phyloP scores from a whole-genome alignment of 768 basidiomycete genomes.

The Chiua virens region DNA sequence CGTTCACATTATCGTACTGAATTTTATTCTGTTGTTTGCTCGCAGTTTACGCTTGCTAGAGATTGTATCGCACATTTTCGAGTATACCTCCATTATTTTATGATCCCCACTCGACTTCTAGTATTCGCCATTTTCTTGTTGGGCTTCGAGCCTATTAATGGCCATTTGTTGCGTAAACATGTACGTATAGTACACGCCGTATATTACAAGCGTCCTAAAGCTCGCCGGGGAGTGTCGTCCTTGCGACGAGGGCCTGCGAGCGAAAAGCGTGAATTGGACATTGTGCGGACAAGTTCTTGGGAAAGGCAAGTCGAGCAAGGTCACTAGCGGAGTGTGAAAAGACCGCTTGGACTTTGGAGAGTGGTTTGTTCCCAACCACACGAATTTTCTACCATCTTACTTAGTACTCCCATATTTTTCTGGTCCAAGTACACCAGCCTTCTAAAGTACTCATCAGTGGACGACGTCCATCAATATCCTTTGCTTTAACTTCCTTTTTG shows the following conservation, averaged over 20 bases:
- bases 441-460: slow-evolving; percentile 34
- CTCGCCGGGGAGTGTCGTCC: too few species aligned
- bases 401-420: slow-evolving; percentile 38
- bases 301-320: slow-evolving; percentile 20
- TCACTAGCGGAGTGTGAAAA: slow-evolving; percentile 36
- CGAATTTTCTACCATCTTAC: slow-evolving; percentile 36
- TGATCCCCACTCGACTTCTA: slow-evolving; percentile 24
- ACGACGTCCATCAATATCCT: slow-evolving; percentile 33
- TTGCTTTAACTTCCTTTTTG: slow-evolving; percentile 11
- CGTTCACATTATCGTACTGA: background rate
- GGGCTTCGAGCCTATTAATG: slow-evolving; percentile 3
- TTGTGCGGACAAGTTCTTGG: slow-evolving; percentile 14
- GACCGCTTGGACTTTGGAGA: slow-evolving; percentile 24
- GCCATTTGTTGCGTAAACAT: background rate
- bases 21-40: slow-evolving; percentile 10
- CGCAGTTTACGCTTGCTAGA: slow-evolving; percentile 19
- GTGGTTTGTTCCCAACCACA: slow-evolving; percentile 31
- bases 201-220: slow-evolving; percentile 13
- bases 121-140: slow-evolving; percentile 4
- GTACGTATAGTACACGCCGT: slow-evolving; percentile 10
- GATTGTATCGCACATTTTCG: slow-evolving; percentile 22
- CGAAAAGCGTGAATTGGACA: too few species aligned
- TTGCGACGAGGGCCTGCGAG: too few species aligned
- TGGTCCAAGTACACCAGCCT: slow-evolving; percentile 35
- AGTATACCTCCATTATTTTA: slow-evolving; percentile 29